Conservation (phyloP, 73 alveolate genomes). For the Tetrahymena borealis region DNA sequence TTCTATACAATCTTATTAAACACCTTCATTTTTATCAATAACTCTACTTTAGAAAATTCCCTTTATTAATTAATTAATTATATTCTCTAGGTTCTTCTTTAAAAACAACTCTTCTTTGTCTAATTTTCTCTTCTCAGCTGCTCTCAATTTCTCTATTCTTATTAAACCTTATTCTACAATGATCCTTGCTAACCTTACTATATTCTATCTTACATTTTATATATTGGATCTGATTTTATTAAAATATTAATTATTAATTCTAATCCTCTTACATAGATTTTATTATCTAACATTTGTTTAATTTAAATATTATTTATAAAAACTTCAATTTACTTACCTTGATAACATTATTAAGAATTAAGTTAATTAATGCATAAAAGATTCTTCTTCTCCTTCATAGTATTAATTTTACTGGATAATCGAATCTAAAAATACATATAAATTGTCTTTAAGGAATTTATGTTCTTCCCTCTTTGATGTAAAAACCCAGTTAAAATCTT, state of each 20-base stretch:
- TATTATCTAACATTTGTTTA: no score
- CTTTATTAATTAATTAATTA: background rate
- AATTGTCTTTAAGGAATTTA: background rate
- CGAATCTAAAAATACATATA: background rate
- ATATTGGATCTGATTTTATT: background rate
- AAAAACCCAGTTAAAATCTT: background rate
- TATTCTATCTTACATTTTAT: background rate
- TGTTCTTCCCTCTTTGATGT: background rate
- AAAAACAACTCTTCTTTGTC: background rate
- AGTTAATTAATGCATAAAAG: background rate
- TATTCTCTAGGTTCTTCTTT: background rate
- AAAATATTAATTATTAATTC: background rate
- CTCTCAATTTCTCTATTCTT: background rate
- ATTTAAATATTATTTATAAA: no score
- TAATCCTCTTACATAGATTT: no score
- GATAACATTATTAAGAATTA: background rate
- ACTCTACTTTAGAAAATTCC: background rate
- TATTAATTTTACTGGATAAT: background rate
- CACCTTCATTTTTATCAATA: background rate
- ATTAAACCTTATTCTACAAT: background rate
- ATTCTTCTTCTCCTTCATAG: background rate
- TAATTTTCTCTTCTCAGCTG: background rate
- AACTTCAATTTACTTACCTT: background rate
- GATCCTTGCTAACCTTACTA: background rate
- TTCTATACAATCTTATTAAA: background rate